These are phyloP conservation scores for Fusarium austroafricanum DNA, from an alignment of 2,329 filamentous ascomycete genomes.

Conservation along the genomic window DNA sequence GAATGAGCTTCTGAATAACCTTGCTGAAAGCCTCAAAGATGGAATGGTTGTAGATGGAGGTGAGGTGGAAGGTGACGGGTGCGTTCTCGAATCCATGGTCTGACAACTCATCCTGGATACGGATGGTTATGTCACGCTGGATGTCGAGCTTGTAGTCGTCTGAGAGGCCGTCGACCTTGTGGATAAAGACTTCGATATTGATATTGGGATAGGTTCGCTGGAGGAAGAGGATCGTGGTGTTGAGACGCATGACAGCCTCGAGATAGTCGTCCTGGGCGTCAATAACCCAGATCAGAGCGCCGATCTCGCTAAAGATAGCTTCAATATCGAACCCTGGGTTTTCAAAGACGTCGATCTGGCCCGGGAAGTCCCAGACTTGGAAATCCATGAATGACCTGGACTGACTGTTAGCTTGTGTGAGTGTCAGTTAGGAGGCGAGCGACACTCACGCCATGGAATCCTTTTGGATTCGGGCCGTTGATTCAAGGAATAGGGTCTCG, in stretches of 20 bases:
- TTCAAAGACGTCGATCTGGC: constrained; percentile 89
- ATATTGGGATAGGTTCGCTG: constrained; percentile 91
- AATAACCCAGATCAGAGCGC: constrained; percentile 97
- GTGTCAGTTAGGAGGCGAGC: neutral
- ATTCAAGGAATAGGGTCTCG: constrained; percentile 95
- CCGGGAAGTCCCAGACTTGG: constrained; percentile 97
- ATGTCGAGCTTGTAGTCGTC: constrained; percentile 98
- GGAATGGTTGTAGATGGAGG: constrained; percentile 97
- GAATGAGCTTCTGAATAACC: constrained; percentile 97
- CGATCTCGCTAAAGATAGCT: constrained; percentile 92
- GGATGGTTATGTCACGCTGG: constrained; percentile 94
- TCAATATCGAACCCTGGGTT: constrained; percentile 91
- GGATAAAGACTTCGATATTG: constrained; percentile 98
- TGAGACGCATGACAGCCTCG: constrained; percentile 87
- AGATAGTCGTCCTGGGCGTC: constrained; percentile 98
- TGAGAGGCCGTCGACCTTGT: constrained; percentile 97
- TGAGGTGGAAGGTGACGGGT: constrained; percentile 93
- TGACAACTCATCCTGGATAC: constrained; percentile 94
- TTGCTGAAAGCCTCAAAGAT: constrained; percentile 99
- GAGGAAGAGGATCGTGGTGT: constrained; percentile 88
- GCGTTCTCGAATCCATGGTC: constrained; percentile 95
- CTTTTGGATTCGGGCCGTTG: constrained; percentile 93
- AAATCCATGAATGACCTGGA: constrained; percentile 97
- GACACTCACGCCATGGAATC: constrained; percentile 88
- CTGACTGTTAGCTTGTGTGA: constrained; percentile 4